phyloP scores from a whole-genome alignment of 2,329 filamentous ascomycete genomes.

The Zopfia rhizophila region DNA sequence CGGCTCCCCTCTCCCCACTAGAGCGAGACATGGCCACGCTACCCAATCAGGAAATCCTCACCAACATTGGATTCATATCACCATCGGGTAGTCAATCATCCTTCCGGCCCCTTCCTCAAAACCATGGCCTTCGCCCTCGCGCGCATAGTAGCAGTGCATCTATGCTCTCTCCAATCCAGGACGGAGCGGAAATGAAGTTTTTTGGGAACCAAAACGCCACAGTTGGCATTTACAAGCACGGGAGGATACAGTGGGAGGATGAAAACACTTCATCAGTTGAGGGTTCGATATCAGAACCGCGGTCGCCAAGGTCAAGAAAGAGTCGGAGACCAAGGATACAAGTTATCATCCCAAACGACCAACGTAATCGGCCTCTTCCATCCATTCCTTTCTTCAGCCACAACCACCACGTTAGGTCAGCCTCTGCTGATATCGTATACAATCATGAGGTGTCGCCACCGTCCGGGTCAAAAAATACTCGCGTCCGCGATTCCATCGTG shows the following conservation, averaged over 20 bases:
- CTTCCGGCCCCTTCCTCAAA: constrained; percentile 27
- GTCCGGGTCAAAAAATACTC: constrained; percentile 32
- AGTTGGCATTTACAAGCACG: constrained; percentile 59
- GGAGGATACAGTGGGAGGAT: constrained; percentile 54
- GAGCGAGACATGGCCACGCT: constrained; percentile 48
- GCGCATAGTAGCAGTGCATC: constrained; percentile 30
- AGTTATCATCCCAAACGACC: constrained; percentile 48
- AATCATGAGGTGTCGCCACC: constrained; percentile 45
- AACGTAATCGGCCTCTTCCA: constrained; percentile 42
- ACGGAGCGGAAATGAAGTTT: constrained; percentile 36
- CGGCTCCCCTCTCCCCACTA: constrained; percentile 33
- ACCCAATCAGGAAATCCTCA: constrained; percentile 53
- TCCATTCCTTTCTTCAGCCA: constrained; percentile 39
- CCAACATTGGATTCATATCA: constrained; percentile 48
- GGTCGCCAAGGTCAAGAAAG: constrained; percentile 24
- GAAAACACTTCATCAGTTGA: constrained; percentile 18
- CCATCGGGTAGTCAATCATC: constrained; percentile 20
- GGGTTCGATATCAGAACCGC: constrained; percentile 16
- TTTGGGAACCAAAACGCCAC: constrained; percentile 37
- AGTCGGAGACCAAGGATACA: constrained; percentile 45
- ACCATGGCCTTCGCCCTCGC: constrained; percentile 27
- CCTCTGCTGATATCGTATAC: constrained; percentile 30
- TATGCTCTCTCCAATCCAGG: constrained; percentile 22
- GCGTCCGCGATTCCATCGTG: constrained; percentile 40
- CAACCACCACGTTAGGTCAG: constrained; percentile 32